Evolutionary conservation across 192 early-diverging fungal genomes (phyloP).

Genomic region (Umbelopsis vinacea): DNA sequence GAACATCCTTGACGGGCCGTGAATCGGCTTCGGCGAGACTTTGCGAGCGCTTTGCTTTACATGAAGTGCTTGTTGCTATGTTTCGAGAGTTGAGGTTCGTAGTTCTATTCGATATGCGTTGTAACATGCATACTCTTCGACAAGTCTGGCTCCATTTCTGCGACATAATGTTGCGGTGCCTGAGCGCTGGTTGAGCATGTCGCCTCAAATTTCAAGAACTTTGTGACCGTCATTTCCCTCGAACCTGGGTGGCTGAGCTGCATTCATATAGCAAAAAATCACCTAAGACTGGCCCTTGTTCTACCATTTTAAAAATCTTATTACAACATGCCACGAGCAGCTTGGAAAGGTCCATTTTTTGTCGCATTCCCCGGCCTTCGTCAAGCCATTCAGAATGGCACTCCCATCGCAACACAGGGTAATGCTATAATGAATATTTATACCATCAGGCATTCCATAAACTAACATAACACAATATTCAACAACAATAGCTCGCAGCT

Average conservation of each 20-base stretch:
- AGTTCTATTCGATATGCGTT: not conserved
- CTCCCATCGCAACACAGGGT: conserved; percentile 58
- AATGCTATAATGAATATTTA: not conserved
- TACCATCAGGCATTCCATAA: not conserved
- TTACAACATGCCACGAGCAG: conserved; percentile 61
- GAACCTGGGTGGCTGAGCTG: not conserved
- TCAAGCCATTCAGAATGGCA: conserved; percentile 61
- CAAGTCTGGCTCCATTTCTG: not conserved
- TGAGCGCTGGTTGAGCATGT: not conserved
- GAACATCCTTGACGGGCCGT: conserved; percentile 14
- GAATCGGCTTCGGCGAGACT: conserved; percentile 25
- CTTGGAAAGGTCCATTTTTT: conserved; percentile 71
- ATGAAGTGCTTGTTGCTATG: not conserved
- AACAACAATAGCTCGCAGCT: conserved; percentile 69
- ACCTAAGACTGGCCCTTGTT: not conserved
- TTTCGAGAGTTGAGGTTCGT: not conserved
- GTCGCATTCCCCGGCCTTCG: conserved; percentile 62
- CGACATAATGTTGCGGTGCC: not conserved
- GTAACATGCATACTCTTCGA: not conserved
- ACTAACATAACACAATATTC: not conserved
- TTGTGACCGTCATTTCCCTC: not conserved
- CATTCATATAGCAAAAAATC: not conserved
- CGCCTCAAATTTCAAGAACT: not conserved
- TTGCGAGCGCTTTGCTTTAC: conserved; percentile 1
- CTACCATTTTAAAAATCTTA: not conserved